Percentiles rank a stretch among this genome's conserved stretches.
Conservation (phyloP, 164 flowering plant genomes). For the Litsea cubeba region DNA sequence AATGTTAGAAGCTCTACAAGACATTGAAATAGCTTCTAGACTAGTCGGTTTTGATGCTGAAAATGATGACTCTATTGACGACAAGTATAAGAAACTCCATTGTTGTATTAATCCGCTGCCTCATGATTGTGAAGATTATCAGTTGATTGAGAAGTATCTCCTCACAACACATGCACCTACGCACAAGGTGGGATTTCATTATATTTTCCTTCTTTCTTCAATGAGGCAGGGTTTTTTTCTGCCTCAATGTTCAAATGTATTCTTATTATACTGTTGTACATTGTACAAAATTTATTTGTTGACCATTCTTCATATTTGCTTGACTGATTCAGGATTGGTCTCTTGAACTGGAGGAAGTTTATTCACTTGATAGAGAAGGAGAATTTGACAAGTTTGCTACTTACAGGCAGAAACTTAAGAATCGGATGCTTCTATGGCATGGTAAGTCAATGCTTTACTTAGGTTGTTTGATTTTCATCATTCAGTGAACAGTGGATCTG, state of each 20-base stretch:
- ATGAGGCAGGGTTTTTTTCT: not conserved
- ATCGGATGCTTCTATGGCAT: slow-evolving; percentile 98
- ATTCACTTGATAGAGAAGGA: slow-evolving; percentile 82
- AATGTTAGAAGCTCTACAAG: slow-evolving; percentile 95
- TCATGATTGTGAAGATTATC: slow-evolving; percentile 78
- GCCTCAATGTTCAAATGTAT: not conserved
- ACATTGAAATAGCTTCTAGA: slow-evolving; percentile 94
- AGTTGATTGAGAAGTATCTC: slow-evolving; percentile 76
- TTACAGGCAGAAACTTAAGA: slow-evolving; percentile 59
- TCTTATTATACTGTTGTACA: not conserved
- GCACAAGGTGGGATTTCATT: slow-evolving; percentile 52
- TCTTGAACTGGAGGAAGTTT: slow-evolving; percentile 95
- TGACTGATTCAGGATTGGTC: slow-evolving; percentile 63
- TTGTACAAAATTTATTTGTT: slow-evolving; percentile 4
- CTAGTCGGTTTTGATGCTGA: slow-evolving; percentile 87
- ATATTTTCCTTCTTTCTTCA: not conserved
- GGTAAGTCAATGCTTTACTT: slow-evolving; percentile 35
- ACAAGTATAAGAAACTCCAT: slow-evolving; percentile 70
- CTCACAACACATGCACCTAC: slow-evolving; percentile 92
- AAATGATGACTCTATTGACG: slow-evolving; percentile 72
- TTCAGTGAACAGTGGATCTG: not conserved
- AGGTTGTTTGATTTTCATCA: not conserved
- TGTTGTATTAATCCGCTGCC: slow-evolving; percentile 64
- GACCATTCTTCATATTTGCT: not conserved
- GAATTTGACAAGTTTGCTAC: slow-evolving; percentile 75